Percentiles rank a stretch among this genome's conserved stretches.
Evolutionary conservation across 441 rosid genomes (phyloP).

Genomic region (Bocquillonia castaneifolia): DNA sequence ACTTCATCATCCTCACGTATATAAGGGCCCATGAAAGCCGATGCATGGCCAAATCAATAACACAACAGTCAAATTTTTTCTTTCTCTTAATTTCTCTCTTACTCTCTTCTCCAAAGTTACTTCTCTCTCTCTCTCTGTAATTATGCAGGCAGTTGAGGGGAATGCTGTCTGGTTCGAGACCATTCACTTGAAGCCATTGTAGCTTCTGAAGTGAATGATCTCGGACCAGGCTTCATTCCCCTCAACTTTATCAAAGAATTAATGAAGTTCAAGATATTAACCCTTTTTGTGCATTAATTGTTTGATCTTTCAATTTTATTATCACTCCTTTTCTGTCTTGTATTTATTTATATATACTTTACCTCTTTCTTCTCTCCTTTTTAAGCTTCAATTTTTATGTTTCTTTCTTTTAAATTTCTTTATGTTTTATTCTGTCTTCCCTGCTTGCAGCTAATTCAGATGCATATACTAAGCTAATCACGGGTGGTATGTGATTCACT

Average conservation of each 20-base stretch:
- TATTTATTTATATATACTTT: not conserved
- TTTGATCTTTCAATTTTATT: not conserved
- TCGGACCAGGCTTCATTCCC: slow-evolving; percentile 99
- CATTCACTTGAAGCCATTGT: slow-evolving; percentile 28
- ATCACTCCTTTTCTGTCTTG: too few species aligned
- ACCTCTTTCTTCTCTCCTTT: not conserved
- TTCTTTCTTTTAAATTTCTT: not conserved
- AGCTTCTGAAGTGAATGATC: slow-evolving; percentile 38
- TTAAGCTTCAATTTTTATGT: not conserved
- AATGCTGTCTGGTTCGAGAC: slow-evolving; percentile 89
- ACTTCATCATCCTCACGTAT: slow-evolving; percentile 31
- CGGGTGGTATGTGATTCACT: too few species aligned
- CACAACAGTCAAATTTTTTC: slow-evolving; percentile 13
- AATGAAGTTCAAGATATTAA: too few species aligned
- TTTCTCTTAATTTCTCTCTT: slow-evolving; percentile 13
- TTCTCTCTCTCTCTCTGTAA: not conserved
- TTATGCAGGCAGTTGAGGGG: slow-evolving; percentile 53
- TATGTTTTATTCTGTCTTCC: not conserved
- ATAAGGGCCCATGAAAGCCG: slow-evolving; percentile 33
- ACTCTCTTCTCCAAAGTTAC: slow-evolving; percentile 14
- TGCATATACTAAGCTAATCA: too few species aligned
- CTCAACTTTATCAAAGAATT: slow-evolving; percentile 32
- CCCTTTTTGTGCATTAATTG: not conserved
- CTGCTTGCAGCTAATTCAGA: not conserved
- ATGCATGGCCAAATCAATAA: slow-evolving; percentile 39